Evolutionary conservation across 148 eudicot species (phyloP).

Genomic region (Rhododendron mucronatum): DNA sequence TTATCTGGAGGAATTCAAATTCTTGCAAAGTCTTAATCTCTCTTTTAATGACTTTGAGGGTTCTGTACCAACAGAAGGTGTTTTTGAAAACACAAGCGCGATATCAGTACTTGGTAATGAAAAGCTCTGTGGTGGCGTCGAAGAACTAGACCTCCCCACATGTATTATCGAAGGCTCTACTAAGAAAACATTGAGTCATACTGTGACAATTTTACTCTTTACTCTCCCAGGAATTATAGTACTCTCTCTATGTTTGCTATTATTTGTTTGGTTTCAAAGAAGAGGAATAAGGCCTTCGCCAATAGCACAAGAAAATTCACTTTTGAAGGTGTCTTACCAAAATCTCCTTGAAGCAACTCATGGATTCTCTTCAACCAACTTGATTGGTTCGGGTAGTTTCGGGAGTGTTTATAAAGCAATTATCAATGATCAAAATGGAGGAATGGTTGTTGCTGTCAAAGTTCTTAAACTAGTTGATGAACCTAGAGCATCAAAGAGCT

Average conservation of each 20-base stretch:
- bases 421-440: not conserved
- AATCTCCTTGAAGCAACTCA: slow-evolving; percentile 1
- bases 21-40: slow-evolving; percentile 15
- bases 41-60: slow-evolving; percentile 39
- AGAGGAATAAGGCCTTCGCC: not conserved
- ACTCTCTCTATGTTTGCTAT: not conserved
- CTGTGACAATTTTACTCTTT: not conserved
- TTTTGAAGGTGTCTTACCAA: slow-evolving; percentile 8
- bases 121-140: slow-evolving; percentile 34
- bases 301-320: not conserved
- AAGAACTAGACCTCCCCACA: slow-evolving; percentile 18
- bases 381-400: slow-evolving; percentile 8
- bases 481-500: slow-evolving; percentile 9
- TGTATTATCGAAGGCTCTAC: slow-evolving; percentile 6
- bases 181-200: not conserved
- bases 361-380: slow-evolving; percentile 7
- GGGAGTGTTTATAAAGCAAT: slow-evolving; percentile 10
- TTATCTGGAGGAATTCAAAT: slow-evolving; percentile 6
- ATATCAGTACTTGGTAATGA: slow-evolving; percentile 25
- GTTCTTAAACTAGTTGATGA: not conserved
- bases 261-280: not conserved
- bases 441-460: slow-evolving; percentile 8
- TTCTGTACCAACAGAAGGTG: slow-evolving; percentile 26
- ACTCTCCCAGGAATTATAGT: not conserved
- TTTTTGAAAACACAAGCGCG: slow-evolving; percentile 21